Evolutionary conservation across 345 rosid genomes (phyloP).

Genomic region (Xanthoceras sorbifolium): DNA sequence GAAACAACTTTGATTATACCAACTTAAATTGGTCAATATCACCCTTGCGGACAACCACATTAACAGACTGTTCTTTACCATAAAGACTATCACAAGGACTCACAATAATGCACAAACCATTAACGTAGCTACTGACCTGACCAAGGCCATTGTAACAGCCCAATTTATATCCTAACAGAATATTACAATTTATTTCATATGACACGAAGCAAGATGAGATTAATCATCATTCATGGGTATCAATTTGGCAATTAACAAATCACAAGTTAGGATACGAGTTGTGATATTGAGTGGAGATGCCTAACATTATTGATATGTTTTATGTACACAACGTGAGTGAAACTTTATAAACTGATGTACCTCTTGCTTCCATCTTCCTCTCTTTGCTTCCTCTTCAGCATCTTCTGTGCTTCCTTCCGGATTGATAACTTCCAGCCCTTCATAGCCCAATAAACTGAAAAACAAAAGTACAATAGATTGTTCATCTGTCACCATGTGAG

Average conservation of each 20-base stretch:
- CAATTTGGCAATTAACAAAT: neutral
- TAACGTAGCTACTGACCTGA: neutral
- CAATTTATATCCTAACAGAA: too few species aligned
- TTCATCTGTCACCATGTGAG: neutral
- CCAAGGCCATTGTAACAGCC: too few species aligned
- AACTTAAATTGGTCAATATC: neutral
- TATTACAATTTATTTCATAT: too few species aligned
- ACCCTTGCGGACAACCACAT: neutral
- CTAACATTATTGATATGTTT: too few species aligned
- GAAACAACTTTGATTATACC: neutral
- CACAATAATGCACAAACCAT: neutral
- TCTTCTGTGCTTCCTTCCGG: slow-evolving; percentile 98
- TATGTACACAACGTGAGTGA: neutral
- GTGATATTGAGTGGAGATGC: too few species aligned
- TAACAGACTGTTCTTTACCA: neutral
- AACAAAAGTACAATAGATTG: slow-evolving; percentile 6
- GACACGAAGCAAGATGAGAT: neutral
- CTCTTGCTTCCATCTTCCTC: slow-evolving; percentile 97
- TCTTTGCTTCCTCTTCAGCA: slow-evolving; percentile 90
- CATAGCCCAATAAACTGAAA: slow-evolving; percentile 70
- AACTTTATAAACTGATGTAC: slow-evolving; percentile 28
- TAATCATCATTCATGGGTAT: neutral
- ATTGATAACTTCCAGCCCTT: slow-evolving; percentile 91
- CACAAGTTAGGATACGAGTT: neutral
- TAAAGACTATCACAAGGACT: too few species aligned